Base-by-base conservation (phyloP, 129 eudicot genomes). In the Escallonia herrerae region DNA sequence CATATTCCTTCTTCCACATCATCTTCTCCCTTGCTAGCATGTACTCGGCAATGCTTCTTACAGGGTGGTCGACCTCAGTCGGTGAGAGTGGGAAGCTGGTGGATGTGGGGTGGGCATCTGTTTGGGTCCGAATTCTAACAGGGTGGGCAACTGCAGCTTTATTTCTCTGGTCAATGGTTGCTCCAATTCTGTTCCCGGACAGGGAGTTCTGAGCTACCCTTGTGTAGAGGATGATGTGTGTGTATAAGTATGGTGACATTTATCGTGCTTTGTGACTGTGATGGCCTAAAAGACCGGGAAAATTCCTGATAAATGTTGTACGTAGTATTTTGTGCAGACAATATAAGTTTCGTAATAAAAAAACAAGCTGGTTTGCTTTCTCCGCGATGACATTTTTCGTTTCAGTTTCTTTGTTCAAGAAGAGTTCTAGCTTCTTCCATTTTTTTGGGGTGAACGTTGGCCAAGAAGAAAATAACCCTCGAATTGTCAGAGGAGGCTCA, bases 41-140 rank as follows among this genome's bases (percentile, higher is more conserved):
- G 98, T 93, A 93, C 79, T 93, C 96, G 0, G 98, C 98, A 40
- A 93, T 93, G 98, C 95, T 93, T 73, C 87, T 93, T 3, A 93
- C 98, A 0, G 98, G 98, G 48, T 93, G 98, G 98, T 88, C 98
- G 15, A 83, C 98, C 7, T 93, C 98, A 6, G 98, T 93, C 0
- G 98, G 98, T 52, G 96, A 81, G 82, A 93, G 96, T 10, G 96
- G 98, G 14, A 80, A 82, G 75, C 71, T 89, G 82, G 96, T 93
- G 44, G 98, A 93, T 58, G 98, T 93, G 2, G 98, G 98, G 40
- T 93, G 98, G 98, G 86, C 98, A 3, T 93, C 98, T 5, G 98
- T 93, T 48, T 93, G 96, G 98, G 98, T 93, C 72, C 83, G 98
- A 48, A 80, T 93, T 3, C 49, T 93, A 33, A 93, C 98, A n/a